phyloP scores from a whole-genome alignment of 148 eudicot genomes.

The Chenopodium formosanum region DNA sequence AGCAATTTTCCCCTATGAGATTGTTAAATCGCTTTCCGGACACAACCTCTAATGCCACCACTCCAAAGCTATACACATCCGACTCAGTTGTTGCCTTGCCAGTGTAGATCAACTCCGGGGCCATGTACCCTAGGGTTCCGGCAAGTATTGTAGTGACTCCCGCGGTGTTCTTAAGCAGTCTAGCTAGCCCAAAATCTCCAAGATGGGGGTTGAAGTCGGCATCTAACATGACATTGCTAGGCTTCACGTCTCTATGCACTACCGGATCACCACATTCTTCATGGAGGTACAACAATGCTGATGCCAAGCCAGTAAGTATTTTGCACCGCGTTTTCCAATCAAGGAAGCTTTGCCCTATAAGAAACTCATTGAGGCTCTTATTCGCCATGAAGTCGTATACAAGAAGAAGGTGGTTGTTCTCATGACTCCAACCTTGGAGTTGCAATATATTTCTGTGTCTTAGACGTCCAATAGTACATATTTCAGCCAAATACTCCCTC shows the following conservation, averaged over 20 bases:
- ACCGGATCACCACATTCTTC: constrained; percentile 71
- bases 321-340: constrained; percentile 46
- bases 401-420: constrained; percentile 52
- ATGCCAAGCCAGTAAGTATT: constrained; percentile 53
- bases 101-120: constrained; percentile 71
- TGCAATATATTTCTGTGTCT: constrained; percentile 66
- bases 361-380: constrained; percentile 61
- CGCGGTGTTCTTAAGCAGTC: constrained; percentile 44
- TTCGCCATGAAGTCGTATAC: constrained; percentile 77
- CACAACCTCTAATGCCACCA: constrained; percentile 61
- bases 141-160: constrained; percentile 65
- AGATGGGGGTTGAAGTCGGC: constrained; percentile 53
- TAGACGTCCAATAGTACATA: constrained; percentile 68
- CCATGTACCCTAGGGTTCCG: constrained; percentile 74
- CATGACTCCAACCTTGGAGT: constrained; percentile 80
- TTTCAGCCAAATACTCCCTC: constrained; percentile 68
- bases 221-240: constrained; percentile 73
- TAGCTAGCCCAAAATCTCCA: constrained; percentile 74
- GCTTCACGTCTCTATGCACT: constrained; percentile 71
- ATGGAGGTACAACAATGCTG: constrained; percentile 58
- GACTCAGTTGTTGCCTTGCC: constrained; percentile 70
- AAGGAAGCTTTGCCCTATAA: constrained; percentile 34
- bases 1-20: constrained; percentile 52
- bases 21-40: constrained; percentile 60
- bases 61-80: constrained; percentile 75